These are phyloP conservation scores for Ceratocystis lukuohia DNA, from an alignment of 2,329 filamentous ascomycete species.

Conservation along the genomic window DNA sequence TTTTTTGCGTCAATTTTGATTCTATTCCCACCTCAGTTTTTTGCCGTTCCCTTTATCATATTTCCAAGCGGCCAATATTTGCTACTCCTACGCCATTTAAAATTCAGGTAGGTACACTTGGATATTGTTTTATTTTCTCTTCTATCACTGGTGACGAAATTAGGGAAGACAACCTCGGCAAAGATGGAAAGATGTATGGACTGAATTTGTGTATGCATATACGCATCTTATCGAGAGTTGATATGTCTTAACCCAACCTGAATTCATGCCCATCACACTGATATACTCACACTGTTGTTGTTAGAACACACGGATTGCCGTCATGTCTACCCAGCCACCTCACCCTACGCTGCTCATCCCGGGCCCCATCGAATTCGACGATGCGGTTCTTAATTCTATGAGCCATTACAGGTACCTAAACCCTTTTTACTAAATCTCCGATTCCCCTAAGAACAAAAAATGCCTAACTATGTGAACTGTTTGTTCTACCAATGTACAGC, in stretches of 20 bases:
- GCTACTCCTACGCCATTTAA: neutral
- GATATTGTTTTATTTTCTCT: neutral
- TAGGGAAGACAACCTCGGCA: neutral
- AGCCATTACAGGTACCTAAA: conserved; percentile 64
- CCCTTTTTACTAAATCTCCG: neutral
- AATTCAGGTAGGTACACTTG: neutral
- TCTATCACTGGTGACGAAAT: neutral
- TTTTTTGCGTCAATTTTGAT: conserved; percentile 2
- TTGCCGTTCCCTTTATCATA: neutral
- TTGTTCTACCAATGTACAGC: conserved; percentile 33
- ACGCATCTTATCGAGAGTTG: neutral
- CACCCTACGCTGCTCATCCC: conserved; percentile 79
- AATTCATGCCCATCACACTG: neutral
- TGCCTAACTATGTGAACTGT: neutral
- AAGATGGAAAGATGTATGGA: neutral
- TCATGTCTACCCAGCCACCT: conserved; percentile 48
- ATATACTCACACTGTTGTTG: neutral
- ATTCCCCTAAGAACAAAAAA: conserved; percentile 16
- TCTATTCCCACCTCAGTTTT: neutral
- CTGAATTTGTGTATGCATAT: neutral
- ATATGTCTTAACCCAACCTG: neutral
- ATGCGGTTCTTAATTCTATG: conserved; percentile 92
- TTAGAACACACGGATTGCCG: conserved; percentile 22
- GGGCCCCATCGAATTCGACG: conserved; percentile 94
- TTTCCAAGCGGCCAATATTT: neutral